Percentiles rank a stretch among this genome's conserved stretches.
Evolutionary conservation across 345 rosid species (phyloP).

Genomic region (Populus nigra): DNA sequence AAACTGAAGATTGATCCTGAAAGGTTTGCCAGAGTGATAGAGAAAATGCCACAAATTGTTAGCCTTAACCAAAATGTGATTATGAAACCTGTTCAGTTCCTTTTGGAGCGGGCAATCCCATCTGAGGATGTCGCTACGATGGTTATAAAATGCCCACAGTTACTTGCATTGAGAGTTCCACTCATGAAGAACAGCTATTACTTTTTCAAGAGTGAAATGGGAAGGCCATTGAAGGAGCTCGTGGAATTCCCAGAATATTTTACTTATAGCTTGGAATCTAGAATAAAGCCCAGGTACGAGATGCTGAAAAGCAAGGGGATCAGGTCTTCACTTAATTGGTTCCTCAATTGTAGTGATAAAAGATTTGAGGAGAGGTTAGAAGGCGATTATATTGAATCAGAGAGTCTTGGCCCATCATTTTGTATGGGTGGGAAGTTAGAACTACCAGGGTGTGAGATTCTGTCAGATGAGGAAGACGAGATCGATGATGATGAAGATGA

Average conservation of each 20-base stretch:
- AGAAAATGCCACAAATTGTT: conserved; percentile 89
- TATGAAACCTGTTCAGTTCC: conserved; percentile 78
- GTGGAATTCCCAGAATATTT: conserved; percentile 85
- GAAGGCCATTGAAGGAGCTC: conserved; percentile 75
- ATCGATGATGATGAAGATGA: conserved; percentile 60
- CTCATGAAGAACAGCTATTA: conserved; percentile 85
- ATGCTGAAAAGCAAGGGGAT: conserved; percentile 68
- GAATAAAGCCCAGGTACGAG: conserved; percentile 88
- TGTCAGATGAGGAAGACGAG: conserved; percentile 75
- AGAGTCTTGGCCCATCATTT: conserved; percentile 60
- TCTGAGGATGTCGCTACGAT: conserved; percentile 60
- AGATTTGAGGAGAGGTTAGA: conserved; percentile 82
- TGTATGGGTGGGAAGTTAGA: conserved; percentile 76
- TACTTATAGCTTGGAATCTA: conserved; percentile 89
- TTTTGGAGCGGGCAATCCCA: conserved; percentile 62
- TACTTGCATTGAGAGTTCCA: conserved; percentile 53
- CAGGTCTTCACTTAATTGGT: conserved; percentile 75
- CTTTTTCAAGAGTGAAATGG: conserved; percentile 81
- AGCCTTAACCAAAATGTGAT: conserved; percentile 78
- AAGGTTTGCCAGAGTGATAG: conserved; percentile 63
- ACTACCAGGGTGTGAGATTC: conserved; percentile 60
- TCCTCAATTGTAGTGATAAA: conserved; percentile 87
- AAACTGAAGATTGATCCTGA: conserved; percentile 88
- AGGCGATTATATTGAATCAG: conserved; percentile 71
- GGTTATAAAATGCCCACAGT: conserved; percentile 82